Evolutionary conservation across 2,329 filamentous ascomycete species (phyloP).

Genomic region (Aspergillus clavatus): DNA sequence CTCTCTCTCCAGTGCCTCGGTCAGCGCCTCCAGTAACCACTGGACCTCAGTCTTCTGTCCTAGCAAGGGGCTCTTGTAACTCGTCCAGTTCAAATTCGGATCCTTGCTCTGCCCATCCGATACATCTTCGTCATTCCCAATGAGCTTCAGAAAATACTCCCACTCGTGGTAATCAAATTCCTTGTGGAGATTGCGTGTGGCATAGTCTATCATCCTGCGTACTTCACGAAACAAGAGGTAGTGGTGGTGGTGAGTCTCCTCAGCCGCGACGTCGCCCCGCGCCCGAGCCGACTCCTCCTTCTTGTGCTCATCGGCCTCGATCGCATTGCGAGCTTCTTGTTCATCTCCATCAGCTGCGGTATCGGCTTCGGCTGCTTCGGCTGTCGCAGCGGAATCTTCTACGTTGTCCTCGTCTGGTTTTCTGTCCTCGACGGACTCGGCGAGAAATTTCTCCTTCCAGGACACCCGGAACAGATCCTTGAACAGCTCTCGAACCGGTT

Average conservation of each 20-base stretch:
- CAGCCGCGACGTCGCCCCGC: slow-evolving; percentile 40
- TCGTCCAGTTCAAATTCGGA: slow-evolving; percentile 39
- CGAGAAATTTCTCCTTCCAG: slow-evolving; percentile 15
- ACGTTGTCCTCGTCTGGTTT: slow-evolving; percentile 10
- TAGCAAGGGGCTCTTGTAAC: slow-evolving; percentile 35
- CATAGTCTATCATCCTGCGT: slow-evolving; percentile 35
- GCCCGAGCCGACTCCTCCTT: slow-evolving; percentile 39
- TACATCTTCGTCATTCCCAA: slow-evolving; percentile 40
- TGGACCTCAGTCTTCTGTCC: slow-evolving; percentile 40
- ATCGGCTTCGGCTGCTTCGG: not conserved
- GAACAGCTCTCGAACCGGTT: slow-evolving; percentile 30
- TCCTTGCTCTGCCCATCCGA: slow-evolving; percentile 3
- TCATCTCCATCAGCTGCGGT: not conserved
- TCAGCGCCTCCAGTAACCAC: slow-evolving; percentile 40
- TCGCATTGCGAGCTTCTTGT: slow-evolving; percentile 27
- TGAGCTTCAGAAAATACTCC: slow-evolving; percentile 47
- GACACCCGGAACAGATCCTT: slow-evolving; percentile 21
- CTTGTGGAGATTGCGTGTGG: slow-evolving; percentile 29
- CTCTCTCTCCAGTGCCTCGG: slow-evolving; percentile 36
- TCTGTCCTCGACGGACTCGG: slow-evolving; percentile 2
- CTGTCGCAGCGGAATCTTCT: slow-evolving; percentile 4
- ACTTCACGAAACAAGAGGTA: slow-evolving; percentile 37
- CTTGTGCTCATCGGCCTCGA: slow-evolving; percentile 40
- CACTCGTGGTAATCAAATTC: slow-evolving; percentile 42
- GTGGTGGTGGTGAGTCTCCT: slow-evolving; percentile 48